Base-by-base conservation (phyloP, 208 protist species). In the Trypanosoma platydactyli region DNA sequence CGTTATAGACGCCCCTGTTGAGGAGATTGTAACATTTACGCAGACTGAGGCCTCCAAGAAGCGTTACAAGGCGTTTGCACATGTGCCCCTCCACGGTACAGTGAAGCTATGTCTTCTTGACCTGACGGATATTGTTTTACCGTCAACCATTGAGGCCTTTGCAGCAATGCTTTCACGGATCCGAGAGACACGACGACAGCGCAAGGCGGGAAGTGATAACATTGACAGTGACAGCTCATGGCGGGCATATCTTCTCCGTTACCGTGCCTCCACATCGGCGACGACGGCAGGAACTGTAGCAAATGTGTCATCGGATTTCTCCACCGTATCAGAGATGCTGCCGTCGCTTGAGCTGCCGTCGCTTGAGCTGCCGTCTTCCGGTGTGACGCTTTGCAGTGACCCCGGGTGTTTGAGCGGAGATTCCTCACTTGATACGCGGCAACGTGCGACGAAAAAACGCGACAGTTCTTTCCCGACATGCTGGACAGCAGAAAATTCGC, bases 51-150 rank as follows among this genome's bases (percentile, higher is more conserved):
- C 84, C 50, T 86, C 77, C 24, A 73, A 77, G 27, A 76, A 64
- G 62, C 82, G 82, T 56, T 91, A 89, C 81, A 92, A 90, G 70
- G 83, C 83, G 18, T 92, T 93, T 49, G 73, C 86, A 4, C 82
- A 91, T 73, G 76, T 95, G 13, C 89, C 89, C 0, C 62, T 95
- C 42, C 85, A 93, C 64, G 83, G 79, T 60, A 87, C 76, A n/a
- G 68, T 93, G 24, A 78, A 89, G 42, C 64, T 92, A 25, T 94
- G 89, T 63, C 51, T 92, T 24, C 59, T 94, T 22, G 82, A 94
- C 75, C 63, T 94, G 25, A 48, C 66, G 5, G 73, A 71, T 50
- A 54, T 84, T 38, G 81, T 94, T 50, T 74, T 83, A 54, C 77
- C 86, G 5, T 79, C 77, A 51, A 92, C 86, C 30, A 42, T 88